These are phyloP conservation scores for Tarenaya hassleriana DNA, from an alignment of 345 rosid species.

Conservation along the genomic window DNA sequence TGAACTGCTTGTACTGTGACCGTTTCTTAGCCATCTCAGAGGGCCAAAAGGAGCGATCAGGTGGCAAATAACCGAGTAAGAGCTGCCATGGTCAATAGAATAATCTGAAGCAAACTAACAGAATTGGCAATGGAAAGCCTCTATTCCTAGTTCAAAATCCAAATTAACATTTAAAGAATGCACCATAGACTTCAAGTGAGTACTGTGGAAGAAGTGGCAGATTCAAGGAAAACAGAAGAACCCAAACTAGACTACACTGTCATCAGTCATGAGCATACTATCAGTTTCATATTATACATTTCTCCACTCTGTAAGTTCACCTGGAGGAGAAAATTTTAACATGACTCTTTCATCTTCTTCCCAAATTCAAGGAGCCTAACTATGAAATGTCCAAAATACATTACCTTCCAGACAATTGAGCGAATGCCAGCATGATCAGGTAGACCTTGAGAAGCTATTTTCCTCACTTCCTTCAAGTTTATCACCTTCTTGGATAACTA, in stretches of 20 bases:
- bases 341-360: not conserved
- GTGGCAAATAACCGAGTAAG: constrained; percentile 70
- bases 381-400: not conserved
- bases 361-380: not conserved
- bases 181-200: not conserved
- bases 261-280: constrained; percentile 6
- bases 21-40: constrained; percentile 82
- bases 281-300: not conserved
- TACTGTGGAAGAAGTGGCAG: not conserved
- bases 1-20: constrained; percentile 81
- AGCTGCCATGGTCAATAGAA: constrained; percentile 46
- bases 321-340: not conserved
- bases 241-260: constrained; percentile 3
- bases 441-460: constrained; percentile 71
- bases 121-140: not conserved
- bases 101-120: constrained; percentile 13
- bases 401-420: constrained; percentile 88
- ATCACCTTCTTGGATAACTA: constrained; percentile 82
- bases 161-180: not conserved
- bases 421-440: constrained; percentile 87
- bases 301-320: not conserved
- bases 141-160: not conserved
- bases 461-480: constrained; percentile 71
- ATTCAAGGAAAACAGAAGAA: constrained; percentile 5
- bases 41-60: constrained; percentile 75